phyloP scores from a whole-genome alignment of 2,329 filamentous ascomycete species.

The Exophiala phaeomuriformis region DNA sequence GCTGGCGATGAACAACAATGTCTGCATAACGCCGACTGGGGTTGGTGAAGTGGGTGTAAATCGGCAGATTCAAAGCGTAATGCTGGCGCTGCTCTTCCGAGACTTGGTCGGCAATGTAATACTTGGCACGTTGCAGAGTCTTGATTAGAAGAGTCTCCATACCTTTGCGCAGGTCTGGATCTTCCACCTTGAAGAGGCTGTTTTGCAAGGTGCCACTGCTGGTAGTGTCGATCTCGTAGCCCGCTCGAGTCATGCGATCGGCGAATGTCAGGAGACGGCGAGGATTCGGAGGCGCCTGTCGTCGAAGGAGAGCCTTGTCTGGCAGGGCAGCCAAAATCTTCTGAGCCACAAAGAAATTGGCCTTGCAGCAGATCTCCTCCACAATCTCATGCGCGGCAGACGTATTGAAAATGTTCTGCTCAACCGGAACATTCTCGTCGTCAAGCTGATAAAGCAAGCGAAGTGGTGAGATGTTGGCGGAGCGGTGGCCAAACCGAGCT shows the following conservation, averaged over 20 bases:
- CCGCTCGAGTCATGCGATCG: conserved; percentile 85
- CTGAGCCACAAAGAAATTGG: conserved; percentile 81
- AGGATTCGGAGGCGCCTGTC: conserved; percentile 76
- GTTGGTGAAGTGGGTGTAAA: conserved; percentile 97
- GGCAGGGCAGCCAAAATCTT: conserved; percentile 71
- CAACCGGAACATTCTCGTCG: conserved; percentile 94
- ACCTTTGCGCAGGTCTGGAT: conserved; percentile 82
- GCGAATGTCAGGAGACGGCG: conserved; percentile 84
- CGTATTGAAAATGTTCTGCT: conserved; percentile 92
- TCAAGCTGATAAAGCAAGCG: conserved; percentile 89
- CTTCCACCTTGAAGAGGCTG: conserved; percentile 88
- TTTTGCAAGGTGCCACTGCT: conserved; percentile 89
- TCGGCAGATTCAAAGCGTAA: conserved; percentile 82
- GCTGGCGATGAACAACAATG: conserved; percentile 87
- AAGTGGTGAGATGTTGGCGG: conserved; percentile 72
- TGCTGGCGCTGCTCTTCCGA: conserved; percentile 72
- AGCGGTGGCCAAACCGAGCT: conserved; percentile 70
- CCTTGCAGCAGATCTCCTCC: conserved; percentile 90
- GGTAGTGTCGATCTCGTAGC: conserved; percentile 79
- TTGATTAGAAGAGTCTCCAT: conserved; percentile 96
- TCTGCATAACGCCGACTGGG: conserved; percentile 92
- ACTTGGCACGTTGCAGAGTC: conserved; percentile 93
- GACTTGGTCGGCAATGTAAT: conserved; percentile 77
- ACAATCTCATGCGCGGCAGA: conserved; percentile 84
- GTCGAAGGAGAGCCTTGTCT: conserved; percentile 85